Base-by-base conservation (phyloP, 2,329 filamentous ascomycete genomes). In the Diaporthe sp. region DNA sequence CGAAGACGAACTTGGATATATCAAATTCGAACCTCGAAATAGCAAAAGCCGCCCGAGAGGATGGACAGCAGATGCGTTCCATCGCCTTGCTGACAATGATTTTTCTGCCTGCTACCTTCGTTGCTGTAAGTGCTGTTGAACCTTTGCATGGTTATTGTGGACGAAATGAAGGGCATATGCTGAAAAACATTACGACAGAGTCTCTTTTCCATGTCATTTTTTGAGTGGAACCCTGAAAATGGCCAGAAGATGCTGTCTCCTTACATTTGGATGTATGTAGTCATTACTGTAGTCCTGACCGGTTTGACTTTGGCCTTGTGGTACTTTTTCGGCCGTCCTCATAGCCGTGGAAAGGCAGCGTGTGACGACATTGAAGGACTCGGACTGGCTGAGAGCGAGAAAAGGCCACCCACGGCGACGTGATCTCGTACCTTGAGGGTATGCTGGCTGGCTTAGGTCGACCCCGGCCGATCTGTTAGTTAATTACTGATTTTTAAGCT, bases 71-170 rank as follows among this genome's bases (percentile, higher is more conserved):
- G 42, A 68, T 68, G 62, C 62, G 62, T 1, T 44, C 62, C 13
- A 68, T 68, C 1, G 37, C 62, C 4, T 12, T 68, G 25, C 42
- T 68, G 22, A 68, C 62, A 2, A 68, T 68, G 62, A 49, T 68
- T 1, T 68, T 68, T 4, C 62, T 68, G 2, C 62, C 62, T 22
- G 62, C 62, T 31, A 68, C 62, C 62, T 68, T 68, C 25, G 42
- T 68, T 51, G 62, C 62, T 31, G 62, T 68, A 68, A 68, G 42
- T n/a, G n/a, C n/a, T n/a, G n/a, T n/a, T n/a, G n/a, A n/a, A n/a
- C n/a, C n/a, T n/a, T n/a, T n/a, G n/a, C n/a, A n/a, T n/a, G n/a
- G n/a, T n/a, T n/a, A n/a, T n/a, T n/a, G n/a, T n/a, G n/a, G n/a
- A n/a, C n/a, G n/a, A n/a, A n/a, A n/a, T n/a, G n/a, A n/a, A n/a